These are phyloP conservation scores for Boletus rufocinnamomeus DNA, from an alignment of 768 basidiomycete species.

Conservation along the genomic window DNA sequence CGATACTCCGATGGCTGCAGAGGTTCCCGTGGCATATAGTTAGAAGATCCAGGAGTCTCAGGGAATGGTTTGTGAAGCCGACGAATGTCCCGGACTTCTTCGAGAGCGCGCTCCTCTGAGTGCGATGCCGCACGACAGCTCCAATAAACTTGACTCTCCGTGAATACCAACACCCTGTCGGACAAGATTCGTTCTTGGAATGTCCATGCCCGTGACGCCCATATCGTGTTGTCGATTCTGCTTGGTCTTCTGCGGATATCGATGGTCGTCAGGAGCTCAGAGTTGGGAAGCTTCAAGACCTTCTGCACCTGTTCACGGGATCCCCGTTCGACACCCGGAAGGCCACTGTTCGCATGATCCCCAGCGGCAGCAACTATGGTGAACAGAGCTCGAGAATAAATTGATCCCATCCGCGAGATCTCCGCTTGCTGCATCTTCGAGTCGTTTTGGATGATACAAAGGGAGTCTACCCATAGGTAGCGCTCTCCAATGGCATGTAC, in stretches of 20 bases:
- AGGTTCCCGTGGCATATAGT: not conserved
- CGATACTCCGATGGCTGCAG: not conserved
- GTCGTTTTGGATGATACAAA: constrained; percentile 26
- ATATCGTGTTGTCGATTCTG: constrained; percentile 5
- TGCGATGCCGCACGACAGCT: constrained; percentile 7
- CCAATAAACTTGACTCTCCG: constrained; percentile 20
- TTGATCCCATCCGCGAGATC: constrained; percentile 20
- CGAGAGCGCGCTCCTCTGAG: constrained; percentile 18
- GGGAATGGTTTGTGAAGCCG: not conserved
- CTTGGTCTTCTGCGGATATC: not conserved
- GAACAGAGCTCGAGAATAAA: constrained; percentile 19
- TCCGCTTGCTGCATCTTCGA: constrained; percentile 16
- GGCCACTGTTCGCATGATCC: constrained; percentile 10
- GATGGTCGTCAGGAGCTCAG: not conserved
- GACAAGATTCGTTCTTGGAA: constrained; percentile 22
- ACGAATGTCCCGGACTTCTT: not conserved
- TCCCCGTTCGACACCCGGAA: constrained; percentile 7
- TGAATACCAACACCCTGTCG: constrained; percentile 20
- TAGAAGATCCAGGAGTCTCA: not conserved
- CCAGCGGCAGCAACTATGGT: constrained; percentile 23
- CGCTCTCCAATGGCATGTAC: constrained; percentile 21
- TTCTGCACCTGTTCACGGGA: constrained; percentile 10
- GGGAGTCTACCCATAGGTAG: constrained; percentile 29
- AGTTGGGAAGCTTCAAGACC: constrained; percentile 3
- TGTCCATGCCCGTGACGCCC: constrained; percentile 20